phyloP scores from a whole-genome alignment of 2,329 filamentous ascomycete genomes.

The Xylaria polymorpha region DNA sequence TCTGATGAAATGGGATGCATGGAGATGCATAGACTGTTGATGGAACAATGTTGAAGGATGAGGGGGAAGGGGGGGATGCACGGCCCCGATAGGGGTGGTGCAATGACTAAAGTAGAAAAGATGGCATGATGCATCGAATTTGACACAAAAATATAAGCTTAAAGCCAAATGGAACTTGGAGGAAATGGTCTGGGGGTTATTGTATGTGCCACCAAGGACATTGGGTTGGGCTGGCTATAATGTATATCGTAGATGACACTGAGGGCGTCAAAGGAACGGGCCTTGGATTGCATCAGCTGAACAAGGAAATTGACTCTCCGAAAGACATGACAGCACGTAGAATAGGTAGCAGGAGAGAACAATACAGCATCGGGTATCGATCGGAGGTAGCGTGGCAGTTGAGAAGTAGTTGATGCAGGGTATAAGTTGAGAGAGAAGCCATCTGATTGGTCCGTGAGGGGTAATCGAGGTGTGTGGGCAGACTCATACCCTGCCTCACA shows the following conservation, averaged over 20 bases:
- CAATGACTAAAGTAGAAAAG: neutral
- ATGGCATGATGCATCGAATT: conserved; percentile 2
- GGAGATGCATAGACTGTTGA: neutral
- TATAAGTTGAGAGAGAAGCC: conserved; percentile 33
- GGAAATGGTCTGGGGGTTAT: neutral
- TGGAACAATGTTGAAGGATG: neutral
- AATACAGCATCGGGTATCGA: conserved; percentile 32
- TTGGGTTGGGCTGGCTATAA: neutral
- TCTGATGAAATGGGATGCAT: neutral
- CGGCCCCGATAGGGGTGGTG: neutral
- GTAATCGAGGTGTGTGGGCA: conserved; percentile 36
- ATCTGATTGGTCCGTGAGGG: conserved; percentile 43
- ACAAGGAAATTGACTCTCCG: conserved; percentile 13
- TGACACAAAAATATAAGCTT: neutral
- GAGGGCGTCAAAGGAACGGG: neutral
- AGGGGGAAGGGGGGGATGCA: neutral
- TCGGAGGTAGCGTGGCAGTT: conserved; percentile 35
- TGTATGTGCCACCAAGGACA: neutral
- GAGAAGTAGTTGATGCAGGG: conserved; percentile 38
- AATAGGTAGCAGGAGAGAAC: conserved; percentile 13
- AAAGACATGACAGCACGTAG: conserved; percentile 1
- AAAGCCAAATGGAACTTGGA: neutral
- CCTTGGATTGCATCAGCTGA: conserved; percentile 20
- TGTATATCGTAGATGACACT: conserved; percentile 19
- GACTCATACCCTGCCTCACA: conserved; percentile 42